Percentiles rank a stretch among this genome's conserved stretches.
Conservation (phyloP, 352 stramenopile genomes). For the Globisporangium barbulae region DNA sequence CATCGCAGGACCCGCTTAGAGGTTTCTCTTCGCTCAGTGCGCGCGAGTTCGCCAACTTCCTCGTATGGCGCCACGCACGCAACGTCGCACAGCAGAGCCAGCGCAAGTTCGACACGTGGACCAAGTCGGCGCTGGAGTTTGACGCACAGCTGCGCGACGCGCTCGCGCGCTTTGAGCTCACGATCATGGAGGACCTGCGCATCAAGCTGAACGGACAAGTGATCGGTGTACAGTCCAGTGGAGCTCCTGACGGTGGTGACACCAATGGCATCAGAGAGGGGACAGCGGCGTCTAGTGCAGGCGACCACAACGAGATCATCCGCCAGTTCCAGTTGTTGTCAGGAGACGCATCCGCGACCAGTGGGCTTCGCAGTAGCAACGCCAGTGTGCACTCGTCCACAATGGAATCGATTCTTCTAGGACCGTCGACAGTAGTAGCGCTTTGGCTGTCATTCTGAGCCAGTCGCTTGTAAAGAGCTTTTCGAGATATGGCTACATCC, state of each 20-base stretch:
- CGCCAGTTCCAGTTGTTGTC: background rate
- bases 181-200: background rate
- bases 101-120: background rate
- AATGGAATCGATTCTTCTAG: background rate
- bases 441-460: background rate
- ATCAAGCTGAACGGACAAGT: background rate
- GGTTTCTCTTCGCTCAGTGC: background rate
- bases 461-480: background rate
- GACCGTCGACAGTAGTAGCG: background rate
- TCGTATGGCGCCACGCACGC: background rate
- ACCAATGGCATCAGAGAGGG: background rate
- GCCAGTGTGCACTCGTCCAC: background rate
- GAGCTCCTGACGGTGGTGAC: background rate
- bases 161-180: conserved; percentile 3
- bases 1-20: background rate
- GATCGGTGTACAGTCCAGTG: background rate
- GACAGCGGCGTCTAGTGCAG: background rate
- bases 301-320: background rate
- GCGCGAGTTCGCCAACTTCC: background rate
- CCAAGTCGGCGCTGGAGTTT: background rate
- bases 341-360: background rate
- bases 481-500: background rate
- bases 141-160: background rate
- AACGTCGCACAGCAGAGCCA: conserved; percentile 2
- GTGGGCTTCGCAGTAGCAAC: background rate